Conservation (phyloP, 1,284 basidiomycete species). For the Cutaneotrichosporon dermatis region DNA sequence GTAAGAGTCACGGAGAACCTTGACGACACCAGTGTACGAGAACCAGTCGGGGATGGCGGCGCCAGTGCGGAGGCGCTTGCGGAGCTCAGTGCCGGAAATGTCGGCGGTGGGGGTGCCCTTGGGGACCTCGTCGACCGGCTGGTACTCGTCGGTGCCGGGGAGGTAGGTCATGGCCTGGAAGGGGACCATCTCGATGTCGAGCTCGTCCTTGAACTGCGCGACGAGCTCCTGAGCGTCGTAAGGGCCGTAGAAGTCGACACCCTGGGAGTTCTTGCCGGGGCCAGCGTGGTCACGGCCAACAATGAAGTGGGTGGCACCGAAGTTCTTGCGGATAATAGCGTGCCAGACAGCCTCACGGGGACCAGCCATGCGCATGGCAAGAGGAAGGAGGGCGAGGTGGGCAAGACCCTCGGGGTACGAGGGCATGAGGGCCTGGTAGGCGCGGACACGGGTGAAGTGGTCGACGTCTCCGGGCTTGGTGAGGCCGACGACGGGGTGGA, state of each 20-base stretch:
- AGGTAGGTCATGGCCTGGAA: slow-evolving; percentile 99
- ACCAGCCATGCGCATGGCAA: slow-evolving; percentile 98
- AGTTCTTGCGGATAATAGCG: slow-evolving; percentile 99
- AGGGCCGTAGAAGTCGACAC: slow-evolving; percentile 95
- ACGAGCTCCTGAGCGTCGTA: slow-evolving; percentile 68
- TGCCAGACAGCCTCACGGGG: slow-evolving; percentile 98
- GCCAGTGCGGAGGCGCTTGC: slow-evolving; percentile 82
- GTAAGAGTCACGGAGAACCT: slow-evolving; percentile 90
- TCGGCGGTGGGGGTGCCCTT: slow-evolving; percentile 87
- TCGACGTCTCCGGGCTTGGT: slow-evolving; percentile 99
- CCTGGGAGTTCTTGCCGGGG: slow-evolving; percentile 93
- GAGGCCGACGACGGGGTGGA: slow-evolving; percentile 96
- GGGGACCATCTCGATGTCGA: slow-evolving; percentile 97
- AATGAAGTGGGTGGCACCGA: slow-evolving; percentile 90
- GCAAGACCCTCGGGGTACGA: slow-evolving; percentile 89
- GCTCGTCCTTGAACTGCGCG: slow-evolving; percentile 82
- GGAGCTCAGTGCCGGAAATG: slow-evolving; percentile 96
- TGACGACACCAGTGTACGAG: slow-evolving; percentile 94
- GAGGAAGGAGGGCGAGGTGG: slow-evolving; percentile 86
- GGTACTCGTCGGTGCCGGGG: slow-evolving; percentile 91
- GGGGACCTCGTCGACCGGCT: slow-evolving; percentile 91
- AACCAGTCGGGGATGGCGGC: slow-evolving; percentile 98
- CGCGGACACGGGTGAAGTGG: slow-evolving; percentile 71
- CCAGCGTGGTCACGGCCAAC: slow-evolving; percentile 86
- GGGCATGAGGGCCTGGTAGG: slow-evolving; percentile 51